phyloP scores from a whole-genome alignment of 164 flowering plant genomes.

The Berberis vulgaris region DNA sequence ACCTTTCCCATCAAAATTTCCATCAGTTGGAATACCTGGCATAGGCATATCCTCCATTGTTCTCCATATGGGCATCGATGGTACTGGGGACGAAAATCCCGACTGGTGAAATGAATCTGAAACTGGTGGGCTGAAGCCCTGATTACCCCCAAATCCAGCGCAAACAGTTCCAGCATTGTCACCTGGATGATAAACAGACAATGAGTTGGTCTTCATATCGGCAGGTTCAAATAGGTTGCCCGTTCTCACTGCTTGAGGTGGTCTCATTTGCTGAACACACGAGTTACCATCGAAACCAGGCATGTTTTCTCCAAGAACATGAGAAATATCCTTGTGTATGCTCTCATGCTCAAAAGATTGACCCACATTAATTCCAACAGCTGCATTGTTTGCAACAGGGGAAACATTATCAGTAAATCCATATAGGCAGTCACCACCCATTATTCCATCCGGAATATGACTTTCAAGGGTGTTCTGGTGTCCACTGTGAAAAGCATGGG shows the following conservation, averaged over 20 bases:
- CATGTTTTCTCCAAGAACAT: slow-evolving; percentile 23
- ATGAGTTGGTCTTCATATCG: slow-evolving; percentile 18
- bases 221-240: slow-evolving; percentile 23
- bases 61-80: slow-evolving; percentile 45
- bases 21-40: slow-evolving; percentile 28
- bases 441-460: slow-evolving; percentile 17
- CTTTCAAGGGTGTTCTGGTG: slow-evolving; percentile 16
- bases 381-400: slow-evolving; percentile 11
- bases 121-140: slow-evolving; percentile 27
- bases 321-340: slow-evolving; percentile 22
- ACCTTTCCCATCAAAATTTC: slow-evolving; percentile 13
- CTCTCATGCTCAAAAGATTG: slow-evolving; percentile 19
- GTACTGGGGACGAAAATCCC: slow-evolving; percentile 41
- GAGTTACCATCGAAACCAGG: slow-evolving; percentile 14
- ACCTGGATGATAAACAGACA: slow-evolving; percentile 21
- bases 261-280: slow-evolving; percentile 22
- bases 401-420: slow-evolving; percentile 18
- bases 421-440: slow-evolving; percentile 17
- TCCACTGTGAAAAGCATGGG: slow-evolving; percentile 18
- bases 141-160: slow-evolving; percentile 33
- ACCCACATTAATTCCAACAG: slow-evolving; percentile 7
- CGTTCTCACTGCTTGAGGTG: slow-evolving; percentile 21
- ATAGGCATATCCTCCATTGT: slow-evolving; percentile 30
- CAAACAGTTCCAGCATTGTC: slow-evolving; percentile 12
- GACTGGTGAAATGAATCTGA: slow-evolving; percentile 42